phyloP scores from a whole-genome alignment of 495 filamentous ascomycete species.

The Amphirosellinia nigrospora region DNA sequence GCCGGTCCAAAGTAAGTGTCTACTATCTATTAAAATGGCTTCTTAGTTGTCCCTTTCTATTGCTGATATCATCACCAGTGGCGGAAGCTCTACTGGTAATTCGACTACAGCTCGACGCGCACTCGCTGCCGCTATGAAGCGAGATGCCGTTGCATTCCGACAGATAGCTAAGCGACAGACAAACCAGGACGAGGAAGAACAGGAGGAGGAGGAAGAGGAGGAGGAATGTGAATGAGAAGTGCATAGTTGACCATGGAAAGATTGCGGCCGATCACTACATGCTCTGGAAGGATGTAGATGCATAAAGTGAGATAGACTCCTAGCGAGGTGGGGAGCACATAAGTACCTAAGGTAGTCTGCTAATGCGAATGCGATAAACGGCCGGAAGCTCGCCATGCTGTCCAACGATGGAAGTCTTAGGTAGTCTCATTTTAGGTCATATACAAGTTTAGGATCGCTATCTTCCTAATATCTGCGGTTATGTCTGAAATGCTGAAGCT shows the following conservation, averaged over 20 bases:
- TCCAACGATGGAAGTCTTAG: neutral
- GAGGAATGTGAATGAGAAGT: neutral
- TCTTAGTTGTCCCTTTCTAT: neutral
- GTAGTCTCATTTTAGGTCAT: neutral
- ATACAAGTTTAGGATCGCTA: neutral
- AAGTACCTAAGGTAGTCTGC: neutral
- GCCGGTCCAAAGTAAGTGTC: slow-evolving; percentile 52
- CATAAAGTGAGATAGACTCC: neutral
- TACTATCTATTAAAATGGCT: neutral
- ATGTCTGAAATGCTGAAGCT: neutral
- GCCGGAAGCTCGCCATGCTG: neutral
- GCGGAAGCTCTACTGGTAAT: slow-evolving; percentile 20
- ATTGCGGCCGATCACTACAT: neutral
- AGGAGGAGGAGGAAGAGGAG: slow-evolving; percentile 8
- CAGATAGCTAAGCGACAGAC: slow-evolving; percentile 18
- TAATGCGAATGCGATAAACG: neutral
- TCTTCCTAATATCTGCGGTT: neutral
- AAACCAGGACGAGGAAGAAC: neutral
- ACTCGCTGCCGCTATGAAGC: slow-evolving; percentile 30
- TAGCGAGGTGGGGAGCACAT: neutral
- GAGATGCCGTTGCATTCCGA: slow-evolving; percentile 13
- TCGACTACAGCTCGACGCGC: slow-evolving; percentile 29
- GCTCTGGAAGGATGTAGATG: slow-evolving; percentile 10
- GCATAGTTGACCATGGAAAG: neutral
- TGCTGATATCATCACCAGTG: slow-evolving; percentile 28